Evolutionary conservation across 2,329 filamentous ascomycete genomes (phyloP).

Genomic region (Microcera coccophila): DNA sequence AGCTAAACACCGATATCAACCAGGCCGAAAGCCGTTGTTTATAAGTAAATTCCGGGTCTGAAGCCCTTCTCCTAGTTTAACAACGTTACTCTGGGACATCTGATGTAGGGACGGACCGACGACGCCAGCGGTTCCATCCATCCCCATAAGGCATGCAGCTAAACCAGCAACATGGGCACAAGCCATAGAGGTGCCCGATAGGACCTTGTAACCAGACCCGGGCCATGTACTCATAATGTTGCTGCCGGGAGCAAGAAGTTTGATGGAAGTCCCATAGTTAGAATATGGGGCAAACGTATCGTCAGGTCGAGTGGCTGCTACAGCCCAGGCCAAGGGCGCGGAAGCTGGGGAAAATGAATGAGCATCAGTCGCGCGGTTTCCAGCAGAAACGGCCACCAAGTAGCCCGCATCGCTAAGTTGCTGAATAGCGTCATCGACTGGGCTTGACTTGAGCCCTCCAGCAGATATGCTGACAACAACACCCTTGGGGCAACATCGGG

Average conservation of each 20-base stretch:
- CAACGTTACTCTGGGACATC: too few species aligned
- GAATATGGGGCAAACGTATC: constrained; percentile 43
- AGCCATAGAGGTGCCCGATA: constrained; percentile 61
- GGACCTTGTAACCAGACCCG: constrained; percentile 39
- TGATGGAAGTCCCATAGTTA: constrained; percentile 47
- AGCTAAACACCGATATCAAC: too few species aligned
- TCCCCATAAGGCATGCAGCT: constrained; percentile 42
- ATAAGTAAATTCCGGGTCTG: too few species aligned
- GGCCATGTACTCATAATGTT: constrained; percentile 46
- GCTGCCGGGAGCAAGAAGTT: constrained; percentile 50
- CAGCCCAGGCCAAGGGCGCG: constrained; percentile 46
- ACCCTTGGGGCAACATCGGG: constrained; percentile 43
- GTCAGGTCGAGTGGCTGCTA: constrained; percentile 44
- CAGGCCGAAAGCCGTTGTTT: too few species aligned
- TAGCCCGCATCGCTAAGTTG: constrained; percentile 46
- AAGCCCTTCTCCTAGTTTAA: too few species aligned
- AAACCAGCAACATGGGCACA: constrained; percentile 56
- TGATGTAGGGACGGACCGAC: too few species aligned
- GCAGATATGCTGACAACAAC: constrained; percentile 54
- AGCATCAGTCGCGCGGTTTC: constrained; percentile 46
- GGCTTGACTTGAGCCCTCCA: constrained; percentile 30
- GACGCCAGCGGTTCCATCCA: constrained; percentile 40
- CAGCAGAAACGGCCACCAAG: constrained; percentile 52
- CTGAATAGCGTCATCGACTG: constrained; percentile 39
- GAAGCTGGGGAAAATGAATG: constrained; percentile 45